Evolutionary conservation across 2,329 filamentous ascomycete genomes (phyloP).

Genomic region (Byssochlamys sp.): DNA sequence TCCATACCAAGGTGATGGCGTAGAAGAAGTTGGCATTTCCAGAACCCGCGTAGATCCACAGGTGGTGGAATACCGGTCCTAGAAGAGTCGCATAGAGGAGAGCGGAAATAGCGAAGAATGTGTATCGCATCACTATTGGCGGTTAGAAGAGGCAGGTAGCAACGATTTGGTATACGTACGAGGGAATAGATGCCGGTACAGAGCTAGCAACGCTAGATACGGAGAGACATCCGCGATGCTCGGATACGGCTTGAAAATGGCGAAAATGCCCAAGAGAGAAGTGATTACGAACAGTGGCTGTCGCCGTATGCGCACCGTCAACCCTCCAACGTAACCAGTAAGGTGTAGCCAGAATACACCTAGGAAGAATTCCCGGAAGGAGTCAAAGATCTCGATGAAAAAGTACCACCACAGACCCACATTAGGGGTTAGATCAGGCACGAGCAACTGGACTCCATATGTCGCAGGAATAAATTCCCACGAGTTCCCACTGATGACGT

Average conservation of each 20-base stretch:
- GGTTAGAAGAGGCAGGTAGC: slow-evolving; percentile 16
- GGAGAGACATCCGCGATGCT: slow-evolving; percentile 82
- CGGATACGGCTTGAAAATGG: slow-evolving; percentile 94
- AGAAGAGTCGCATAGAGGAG: slow-evolving; percentile 80
- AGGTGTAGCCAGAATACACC: slow-evolving; percentile 97
- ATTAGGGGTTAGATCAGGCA: slow-evolving; percentile 89
- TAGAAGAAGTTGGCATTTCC: slow-evolving; percentile 99
- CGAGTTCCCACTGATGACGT: slow-evolving; percentile 61
- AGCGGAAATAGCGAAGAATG: slow-evolving; percentile 72
- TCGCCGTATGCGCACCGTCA: slow-evolving; percentile 69
- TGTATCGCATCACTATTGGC: slow-evolving; percentile 71
- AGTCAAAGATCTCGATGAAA: slow-evolving; percentile 98
- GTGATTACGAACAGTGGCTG: slow-evolving; percentile 81
- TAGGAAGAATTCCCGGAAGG: slow-evolving; percentile 91
- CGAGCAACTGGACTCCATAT: slow-evolving; percentile 82
- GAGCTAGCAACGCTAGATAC: slow-evolving; percentile 70
- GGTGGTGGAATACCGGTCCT: slow-evolving; percentile 87
- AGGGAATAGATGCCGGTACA: slow-evolving; percentile 87
- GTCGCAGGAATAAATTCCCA: slow-evolving; percentile 84
- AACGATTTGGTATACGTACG: slow-evolving; percentile 38
- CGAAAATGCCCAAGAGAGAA: slow-evolving; percentile 77
- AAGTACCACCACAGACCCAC: slow-evolving; percentile 99
- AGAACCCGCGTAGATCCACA: slow-evolving; percentile 96
- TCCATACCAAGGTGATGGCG: slow-evolving; percentile 97
- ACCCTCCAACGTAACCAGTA: slow-evolving; percentile 74